A percentile compares a stretch with the other conserved stretches of the same genome.
Evolutionary conservation across 176 grass and related monocot genomes (phyloP).

Genomic region (Carex myosuroides): DNA sequence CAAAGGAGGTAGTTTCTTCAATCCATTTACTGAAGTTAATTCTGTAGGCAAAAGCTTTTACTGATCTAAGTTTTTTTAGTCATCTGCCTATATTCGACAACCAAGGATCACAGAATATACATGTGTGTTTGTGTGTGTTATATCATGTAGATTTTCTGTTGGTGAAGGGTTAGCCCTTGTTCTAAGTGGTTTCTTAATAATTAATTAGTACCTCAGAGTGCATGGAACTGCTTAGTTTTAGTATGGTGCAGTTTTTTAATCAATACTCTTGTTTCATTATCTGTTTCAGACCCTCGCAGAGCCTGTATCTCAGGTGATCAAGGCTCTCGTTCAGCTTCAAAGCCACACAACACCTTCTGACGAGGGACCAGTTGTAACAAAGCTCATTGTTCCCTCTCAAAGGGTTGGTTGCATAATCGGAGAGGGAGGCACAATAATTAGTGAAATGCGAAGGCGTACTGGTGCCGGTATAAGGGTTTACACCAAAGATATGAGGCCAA

Average conservation of each 20-base stretch:
- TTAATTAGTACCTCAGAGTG: neutral
- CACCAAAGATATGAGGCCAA: slow-evolving; percentile 79
- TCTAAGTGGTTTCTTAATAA: neutral
- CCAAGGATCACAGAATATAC: neutral
- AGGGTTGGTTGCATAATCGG: slow-evolving; percentile 94
- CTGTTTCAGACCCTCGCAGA: slow-evolving; percentile 58
- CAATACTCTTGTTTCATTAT: neutral
- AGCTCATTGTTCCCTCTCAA: slow-evolving; percentile 83
- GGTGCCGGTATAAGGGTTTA: slow-evolving; percentile 88
- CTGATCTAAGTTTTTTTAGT: neutral
- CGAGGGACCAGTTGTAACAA: slow-evolving; percentile 52
- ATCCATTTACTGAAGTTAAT: slow-evolving; percentile 9
- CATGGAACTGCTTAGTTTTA: neutral
- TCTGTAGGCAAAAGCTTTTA: neutral
- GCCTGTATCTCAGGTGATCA: slow-evolving; percentile 74
- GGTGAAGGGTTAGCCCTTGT: no score
- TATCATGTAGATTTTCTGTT: no score
- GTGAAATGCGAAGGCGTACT: slow-evolving; percentile 88
- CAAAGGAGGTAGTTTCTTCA: slow-evolving; percentile 65
- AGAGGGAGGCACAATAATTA: slow-evolving; percentile 86
- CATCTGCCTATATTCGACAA: neutral
- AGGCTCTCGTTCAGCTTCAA: slow-evolving; percentile 81
- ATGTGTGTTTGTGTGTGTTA: neutral
- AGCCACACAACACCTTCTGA: slow-evolving; percentile 52
- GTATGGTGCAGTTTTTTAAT: neutral